Conservation (phyloP, 768 basidiomycete genomes). For the Boletus coccyginus region DNA sequence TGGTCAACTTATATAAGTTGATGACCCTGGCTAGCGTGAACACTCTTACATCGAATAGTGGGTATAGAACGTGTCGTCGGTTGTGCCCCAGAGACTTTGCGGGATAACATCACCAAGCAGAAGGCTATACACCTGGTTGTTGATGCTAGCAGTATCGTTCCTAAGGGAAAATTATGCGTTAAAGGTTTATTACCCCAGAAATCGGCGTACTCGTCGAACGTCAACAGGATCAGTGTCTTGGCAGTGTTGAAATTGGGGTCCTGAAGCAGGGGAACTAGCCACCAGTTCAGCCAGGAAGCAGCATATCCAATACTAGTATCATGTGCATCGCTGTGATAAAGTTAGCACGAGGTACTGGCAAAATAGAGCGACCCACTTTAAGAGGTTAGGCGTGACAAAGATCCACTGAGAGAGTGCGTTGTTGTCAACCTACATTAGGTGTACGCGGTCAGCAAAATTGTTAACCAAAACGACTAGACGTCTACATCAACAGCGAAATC, state of each 20-base stretch:
- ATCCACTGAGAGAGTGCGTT: conserved; percentile 55
- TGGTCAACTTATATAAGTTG: conserved; percentile 5
- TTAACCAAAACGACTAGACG: neutral
- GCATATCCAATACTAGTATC: conserved; percentile 54
- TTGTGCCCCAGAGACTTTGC: conserved; percentile 37
- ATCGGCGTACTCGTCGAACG: conserved; percentile 57
- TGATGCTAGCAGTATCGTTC: conserved; percentile 32
- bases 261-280: conserved; percentile 49
- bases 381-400: conserved; percentile 61
- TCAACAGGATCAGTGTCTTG: conserved; percentile 55
- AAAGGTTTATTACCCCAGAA: neutral
- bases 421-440: conserved; percentile 26
- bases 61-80: conserved; percentile 54
- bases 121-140: conserved; percentile 47
- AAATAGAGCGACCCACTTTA: conserved; percentile 18
- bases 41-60: conserved; percentile 50
- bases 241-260: conserved; percentile 52
- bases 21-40: neutral
- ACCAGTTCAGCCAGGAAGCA: conserved; percentile 45
- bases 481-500: conserved; percentile 54
- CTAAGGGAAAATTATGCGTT: conserved; percentile 4
- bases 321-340: conserved; percentile 49
- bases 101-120: conserved; percentile 50
- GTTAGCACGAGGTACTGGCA: neutral
- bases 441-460: neutral